Base-by-base conservation (phyloP, 192 early-diverging fungal species). In the Gorgonomyces haynaldii region DNA sequence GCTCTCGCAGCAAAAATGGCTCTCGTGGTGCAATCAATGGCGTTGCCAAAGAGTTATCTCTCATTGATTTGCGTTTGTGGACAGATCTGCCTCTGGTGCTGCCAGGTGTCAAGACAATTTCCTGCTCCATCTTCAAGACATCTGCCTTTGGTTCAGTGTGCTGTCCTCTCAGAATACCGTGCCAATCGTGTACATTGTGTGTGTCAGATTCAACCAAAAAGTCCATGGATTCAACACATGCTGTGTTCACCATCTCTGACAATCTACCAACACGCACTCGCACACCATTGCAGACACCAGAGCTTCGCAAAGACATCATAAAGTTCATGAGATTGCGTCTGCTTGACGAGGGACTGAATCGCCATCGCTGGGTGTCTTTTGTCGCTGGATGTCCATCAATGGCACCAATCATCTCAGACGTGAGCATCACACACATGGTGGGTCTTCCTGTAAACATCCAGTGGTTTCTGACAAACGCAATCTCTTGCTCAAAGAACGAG, bases 191-290 rank as follows among this genome's bases (percentile, higher is more conserved):
- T 26, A 51, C 49, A 31, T 59, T 56, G 16, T 47, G 40, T 28
- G 35, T 53, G 27, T 64, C 61, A 22, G 30, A 29, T 8, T 56
- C 49, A 13, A 86, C 76, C 64, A 91, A 58, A 57, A 91, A 91
- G 57, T 91, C 88, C 12, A 91, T 61, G 8, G 77, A 78, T 41
- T 83, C 80, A 43, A 91, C 80, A 47, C 76, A 79, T 5, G 81
- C 74, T 0, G 84, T 87, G 53, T 79, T 81, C 47, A 87, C 63
- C 57, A 86, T 76, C 54, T 91, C 88, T 12, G 65, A 57, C 29
- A 91, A 50, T 13, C 83, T 67, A n/a, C 79, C 84, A 13, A 85
- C 57, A 12, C 88, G 82, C 13, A 87, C 80, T 20, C 84, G 78
- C 0, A 82, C 77, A 41, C 73, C 75, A 21, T 74, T 75, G 38